A percentile compares a stretch with the other conserved stretches of the same genome.
Conservation (phyloP, 257 asterid species). For the Nemophila menziesii region DNA sequence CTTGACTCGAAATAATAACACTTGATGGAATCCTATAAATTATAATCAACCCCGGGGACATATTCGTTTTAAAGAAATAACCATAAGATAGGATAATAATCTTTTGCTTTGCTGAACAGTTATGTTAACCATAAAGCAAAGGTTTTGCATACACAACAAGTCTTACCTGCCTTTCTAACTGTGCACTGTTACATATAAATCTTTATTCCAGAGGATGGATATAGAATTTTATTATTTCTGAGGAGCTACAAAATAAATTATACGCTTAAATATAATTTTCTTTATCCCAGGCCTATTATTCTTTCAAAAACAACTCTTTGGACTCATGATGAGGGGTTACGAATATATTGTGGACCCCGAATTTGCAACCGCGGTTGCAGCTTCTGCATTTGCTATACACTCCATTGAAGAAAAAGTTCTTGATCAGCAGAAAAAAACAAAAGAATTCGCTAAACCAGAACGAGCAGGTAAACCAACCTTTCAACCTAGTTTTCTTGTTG, state of each 20-base stretch:
- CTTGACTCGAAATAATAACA: too few species aligned
- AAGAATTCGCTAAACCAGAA: conserved; percentile 23
- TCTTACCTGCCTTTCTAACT: neutral
- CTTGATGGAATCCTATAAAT: too few species aligned
- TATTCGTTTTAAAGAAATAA: neutral
- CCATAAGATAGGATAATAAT: neutral
- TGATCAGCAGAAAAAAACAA: conserved; percentile 15
- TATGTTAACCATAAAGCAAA: neutral
- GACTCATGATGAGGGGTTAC: conserved; percentile 10
- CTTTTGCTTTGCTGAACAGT: neutral
- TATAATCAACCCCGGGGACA: too few species aligned
- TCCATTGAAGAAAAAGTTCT: conserved; percentile 20
- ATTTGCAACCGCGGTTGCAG: conserved; percentile 51
- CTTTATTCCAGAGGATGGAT: neutral
- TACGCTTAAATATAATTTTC: neutral
- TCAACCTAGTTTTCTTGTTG: neutral
- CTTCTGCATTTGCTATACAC: conserved; percentile 52
- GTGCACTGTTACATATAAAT: neutral
- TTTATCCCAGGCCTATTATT: neutral
- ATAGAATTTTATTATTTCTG: neutral
- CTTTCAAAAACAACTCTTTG: neutral
- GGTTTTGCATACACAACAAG: conserved; percentile 1
- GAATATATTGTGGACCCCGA: conserved; percentile 28
- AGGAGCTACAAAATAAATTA: neutral
- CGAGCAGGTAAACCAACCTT: conserved; percentile 14